Percentiles rank a stretch among this genome's conserved stretches.
phyloP scores from a whole-genome alignment of 768 basidiomycete species.

The Cytidiella melzeri region DNA sequence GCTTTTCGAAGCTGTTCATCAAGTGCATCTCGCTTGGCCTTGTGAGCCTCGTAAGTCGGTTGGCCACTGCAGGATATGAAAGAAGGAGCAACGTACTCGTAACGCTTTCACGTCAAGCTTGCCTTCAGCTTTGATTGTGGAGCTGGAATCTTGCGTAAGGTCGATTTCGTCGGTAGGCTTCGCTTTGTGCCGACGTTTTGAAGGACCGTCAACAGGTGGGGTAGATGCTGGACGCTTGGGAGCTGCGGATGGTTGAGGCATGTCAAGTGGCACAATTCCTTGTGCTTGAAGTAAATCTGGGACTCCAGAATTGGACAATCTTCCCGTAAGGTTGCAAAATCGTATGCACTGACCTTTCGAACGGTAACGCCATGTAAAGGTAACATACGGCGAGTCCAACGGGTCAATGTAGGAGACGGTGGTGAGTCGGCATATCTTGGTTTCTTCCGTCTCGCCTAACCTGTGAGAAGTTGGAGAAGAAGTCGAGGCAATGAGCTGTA shows the following conservation, averaged over 20 bases:
- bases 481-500: not conserved
- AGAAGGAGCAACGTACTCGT: not conserved
- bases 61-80: no score
- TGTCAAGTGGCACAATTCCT: constrained; percentile 1
- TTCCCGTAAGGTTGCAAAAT: not conserved
- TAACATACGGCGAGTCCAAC: not conserved
- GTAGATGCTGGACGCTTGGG: not conserved
- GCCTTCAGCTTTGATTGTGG: no score
- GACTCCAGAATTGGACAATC: not conserved
- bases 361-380: constrained; percentile 1
- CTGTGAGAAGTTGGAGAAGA: not conserved
- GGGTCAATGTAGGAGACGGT: not conserved
- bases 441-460: not conserved
- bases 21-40: constrained; percentile 1
- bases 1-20: not conserved
- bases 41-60: not conserved
- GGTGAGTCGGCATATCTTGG: not conserved
- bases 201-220: not conserved
- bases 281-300: constrained; percentile 3
- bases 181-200: not conserved
- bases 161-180: not conserved
- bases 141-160: no score
- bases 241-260: not conserved
- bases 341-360: not conserved
- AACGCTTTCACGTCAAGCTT: not conserved